Evolutionary conservation across 257 asterid species (phyloP), one percentile per base, ranked within the genome.

Genomic region (Nicotiana undulata): DNA sequence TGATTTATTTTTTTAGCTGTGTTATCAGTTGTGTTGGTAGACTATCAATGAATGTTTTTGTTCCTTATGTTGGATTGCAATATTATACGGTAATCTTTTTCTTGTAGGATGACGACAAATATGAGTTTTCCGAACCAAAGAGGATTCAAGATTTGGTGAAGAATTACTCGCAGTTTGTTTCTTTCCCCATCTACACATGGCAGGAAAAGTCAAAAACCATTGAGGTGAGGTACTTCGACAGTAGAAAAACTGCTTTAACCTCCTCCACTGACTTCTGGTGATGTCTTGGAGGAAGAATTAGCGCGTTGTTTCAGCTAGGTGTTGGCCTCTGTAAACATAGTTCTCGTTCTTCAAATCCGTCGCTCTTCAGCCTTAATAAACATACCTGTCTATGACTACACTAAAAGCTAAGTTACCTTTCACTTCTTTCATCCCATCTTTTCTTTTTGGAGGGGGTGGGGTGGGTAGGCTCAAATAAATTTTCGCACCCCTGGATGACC

Each of bases 121-220:
- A 93, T 67, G 99, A 95, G 84, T 95, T 88, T 79, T 85, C 98
- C 0, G 99, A 95, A 88, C 94, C 97, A 53, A 63, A 87, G 56
- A 94, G 87, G 89, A 91, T 95, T 83, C 97, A 89, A 90, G 88
- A 79, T 85, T 91, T 95, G 92, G 99, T 95, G 90, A 95, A 93
- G 89, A 95, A 92, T 83, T 95, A 95, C 83, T 95, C 99, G n/a
- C 99, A 95, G 81, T 95, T 95, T 77, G 97, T 95, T 76, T 91
- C 98, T 8, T 95, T 95, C 82, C 99, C 99, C 52, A 95, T 95
- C 83, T 93, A 91, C 64, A 90, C 92, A 18, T 95, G 99, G 99
- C 97, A 91, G 84, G 99, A 95, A 84, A 92, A 95, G 84, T 93
- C 99, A 2, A 93, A 93, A 87, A 92, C 93, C 70, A 85, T 95